phyloP scores from a whole-genome alignment of 73 alveolate genomes.

The Paramecium sonneborni region DNA sequence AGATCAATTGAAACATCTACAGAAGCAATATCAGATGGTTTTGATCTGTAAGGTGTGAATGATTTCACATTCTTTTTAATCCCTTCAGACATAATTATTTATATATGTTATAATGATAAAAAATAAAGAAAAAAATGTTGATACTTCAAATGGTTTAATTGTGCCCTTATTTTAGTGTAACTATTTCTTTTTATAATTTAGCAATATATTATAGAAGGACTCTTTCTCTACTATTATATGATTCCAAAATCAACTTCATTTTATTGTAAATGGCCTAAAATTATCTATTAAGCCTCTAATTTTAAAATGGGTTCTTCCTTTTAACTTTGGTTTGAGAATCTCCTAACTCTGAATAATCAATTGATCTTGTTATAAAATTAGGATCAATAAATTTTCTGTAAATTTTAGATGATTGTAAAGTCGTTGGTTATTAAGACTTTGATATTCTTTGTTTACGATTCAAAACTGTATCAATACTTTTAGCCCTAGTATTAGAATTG shows the following conservation, averaged over 20 bases:
- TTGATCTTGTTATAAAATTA: neutral
- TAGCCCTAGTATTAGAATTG: neutral
- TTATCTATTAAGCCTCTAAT: constrained; percentile 5
- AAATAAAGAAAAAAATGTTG: neutral
- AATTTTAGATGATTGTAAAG: neutral
- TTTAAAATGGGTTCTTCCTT: neutral
- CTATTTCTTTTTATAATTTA: constrained; percentile 8
- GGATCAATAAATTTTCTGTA: neutral
- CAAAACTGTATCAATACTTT: constrained; percentile 25
- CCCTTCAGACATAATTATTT: neutral
- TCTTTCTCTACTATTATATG: constrained; percentile 4
- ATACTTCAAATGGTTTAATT: neutral
- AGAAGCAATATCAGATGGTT: neutral
- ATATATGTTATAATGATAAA: neutral
- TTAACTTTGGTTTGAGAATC: neutral
- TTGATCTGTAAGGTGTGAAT: constrained; percentile 3
- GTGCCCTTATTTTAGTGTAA: neutral
- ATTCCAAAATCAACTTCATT: constrained; percentile 25
- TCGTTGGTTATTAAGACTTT: neutral
- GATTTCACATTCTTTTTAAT: constrained; percentile 1
- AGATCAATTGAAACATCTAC: constrained; percentile 29
- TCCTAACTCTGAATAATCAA: constrained; percentile 1
- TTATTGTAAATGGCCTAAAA: neutral
- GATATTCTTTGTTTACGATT: neutral
- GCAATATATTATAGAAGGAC: neutral